Evolutionary conservation across 2,329 filamentous ascomycete genomes (phyloP), one percentile per base, ranked within the genome.

Genomic region (Cucurbitaria berberidis): DNA sequence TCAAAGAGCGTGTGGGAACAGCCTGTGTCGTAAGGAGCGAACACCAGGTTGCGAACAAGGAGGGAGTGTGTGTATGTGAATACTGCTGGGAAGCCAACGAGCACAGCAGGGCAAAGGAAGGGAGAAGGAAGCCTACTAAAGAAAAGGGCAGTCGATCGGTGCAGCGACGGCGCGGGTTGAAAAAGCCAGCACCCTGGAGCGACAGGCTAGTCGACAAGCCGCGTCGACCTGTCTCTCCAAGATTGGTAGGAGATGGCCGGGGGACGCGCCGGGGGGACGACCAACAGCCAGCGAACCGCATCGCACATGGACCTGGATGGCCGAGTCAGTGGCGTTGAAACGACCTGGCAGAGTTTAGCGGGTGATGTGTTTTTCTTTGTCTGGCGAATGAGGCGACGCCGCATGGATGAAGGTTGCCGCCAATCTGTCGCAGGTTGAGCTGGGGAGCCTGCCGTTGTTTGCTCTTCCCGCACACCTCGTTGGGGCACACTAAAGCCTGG

Each of bases 21-120:
- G 68, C 69, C 67, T 64, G 66, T 68, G 69, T 69, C 67, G 69
- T 74, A 75, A 76, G 62, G 74, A 76, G 73, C 70, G 73, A 72
- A 75, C 72, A 70, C 68, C 65, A 60, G 68, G 68, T 59, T 63
- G 66, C 56, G 61, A 66, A 45, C 57, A 67, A 63, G 56, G 64
- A 65, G 64, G 48, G 65, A 60, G n/a, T n/a, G n/a, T n/a, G n/a
- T n/a, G n/a, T n/a, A n/a, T n/a, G 53, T 60, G 57, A 55, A 59
- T 56, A 59, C 57, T 63, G 63, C 54, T 55, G 60, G 54, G 58
- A 64, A 64, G 59, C 53, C 62, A 64, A 64, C 45, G 59, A 57
- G 60, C 55, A 57, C 63, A n/a, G 62, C 53, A 66, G 58, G 53
- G 53, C 53, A 60, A 64, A 59, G 52, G 61, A 64, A 67, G 62